Evolutionary conservation across 495 filamentous ascomycete species (phyloP), one percentile per base, ranked within the genome.

Genomic region (Xylaria curta): DNA sequence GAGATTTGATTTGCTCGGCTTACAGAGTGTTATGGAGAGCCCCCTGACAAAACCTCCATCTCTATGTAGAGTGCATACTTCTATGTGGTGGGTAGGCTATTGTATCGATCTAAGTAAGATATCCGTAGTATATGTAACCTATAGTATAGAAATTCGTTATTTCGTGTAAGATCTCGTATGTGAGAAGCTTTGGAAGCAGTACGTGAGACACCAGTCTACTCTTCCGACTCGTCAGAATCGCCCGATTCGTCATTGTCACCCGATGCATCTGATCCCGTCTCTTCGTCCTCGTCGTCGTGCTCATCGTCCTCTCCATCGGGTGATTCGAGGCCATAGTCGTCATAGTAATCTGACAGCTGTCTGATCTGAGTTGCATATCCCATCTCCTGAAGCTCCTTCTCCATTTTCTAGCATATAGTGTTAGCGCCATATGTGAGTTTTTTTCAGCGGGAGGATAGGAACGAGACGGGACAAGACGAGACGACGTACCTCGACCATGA

Each of bases 301-400:
- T 90, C 89, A 0, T 90, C 88, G 0, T 87, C 90, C 21, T 92
- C 90, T 2, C 88, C 91, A 3, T 89, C 89, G n/a, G 86, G 90
- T 12, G 81, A 85, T 81, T 92, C 88, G 36, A 98, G 80, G 6
- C 95, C 96, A 80, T 99, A 99, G 79, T 94, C 93, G 75, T 97
- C 94, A 78, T 97, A 89, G 79, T 97, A 98, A 68, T 90, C 87
- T 66, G 90, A 89, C 58, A 98, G 84, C n/a, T 88, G 77, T 75
- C 92, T 90, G 33, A 94, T 85, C 68, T 91, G 85, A 0, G 93
- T 91, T 72, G 89, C 90, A 86, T 97, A 98, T 0, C 94, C 92
- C 53, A 88, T 90, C 10, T 84, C 83, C 64, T 89, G 83, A 70
- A 98, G 92, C 26, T 89, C 89, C 75, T 90, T 87, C 75, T 89